Percentiles rank a stretch among this genome's conserved stretches.
Conservation (phyloP, 164 flowering plant genomes). For the Stephania japonica region DNA sequence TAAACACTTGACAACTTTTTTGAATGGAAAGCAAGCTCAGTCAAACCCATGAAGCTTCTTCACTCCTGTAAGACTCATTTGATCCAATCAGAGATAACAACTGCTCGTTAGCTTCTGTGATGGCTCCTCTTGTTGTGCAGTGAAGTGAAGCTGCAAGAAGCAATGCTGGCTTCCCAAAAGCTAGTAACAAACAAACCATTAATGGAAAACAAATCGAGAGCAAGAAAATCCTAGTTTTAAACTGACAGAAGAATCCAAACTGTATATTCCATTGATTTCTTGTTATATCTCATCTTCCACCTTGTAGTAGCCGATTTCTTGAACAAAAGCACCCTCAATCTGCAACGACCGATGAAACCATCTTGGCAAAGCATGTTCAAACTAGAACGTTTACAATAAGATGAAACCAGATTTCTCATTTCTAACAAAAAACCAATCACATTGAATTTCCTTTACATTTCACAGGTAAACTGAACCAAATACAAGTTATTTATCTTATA, state of each 20-base stretch:
- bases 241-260: neutral
- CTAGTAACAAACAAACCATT: neutral
- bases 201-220: neutral
- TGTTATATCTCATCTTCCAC: slow-evolving; percentile 47
- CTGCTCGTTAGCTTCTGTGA: slow-evolving; percentile 64
- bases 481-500: no score
- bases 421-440: no score
- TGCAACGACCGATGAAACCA: slow-evolving; percentile 19
- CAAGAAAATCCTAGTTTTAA: neutral
- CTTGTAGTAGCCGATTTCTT: slow-evolving; percentile 90
- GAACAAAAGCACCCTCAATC: slow-evolving; percentile 93
- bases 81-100: slow-evolving; percentile 30
- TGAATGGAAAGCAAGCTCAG: slow-evolving; percentile 21
- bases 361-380: no score
- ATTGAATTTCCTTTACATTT: no score
- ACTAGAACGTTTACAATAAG: no score
- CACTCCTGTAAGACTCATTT: slow-evolving; percentile 32
- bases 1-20: neutral
- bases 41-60: slow-evolving; percentile 77
- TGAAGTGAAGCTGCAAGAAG: slow-evolving; percentile 69
- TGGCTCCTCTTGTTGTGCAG: slow-evolving; percentile 75
- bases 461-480: no score
- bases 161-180: slow-evolving; percentile 83
- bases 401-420: no score
- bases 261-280: no score